Conservation (phyloP, 371 early-diverging fungal species). For the Mortierella sp. region DNA sequence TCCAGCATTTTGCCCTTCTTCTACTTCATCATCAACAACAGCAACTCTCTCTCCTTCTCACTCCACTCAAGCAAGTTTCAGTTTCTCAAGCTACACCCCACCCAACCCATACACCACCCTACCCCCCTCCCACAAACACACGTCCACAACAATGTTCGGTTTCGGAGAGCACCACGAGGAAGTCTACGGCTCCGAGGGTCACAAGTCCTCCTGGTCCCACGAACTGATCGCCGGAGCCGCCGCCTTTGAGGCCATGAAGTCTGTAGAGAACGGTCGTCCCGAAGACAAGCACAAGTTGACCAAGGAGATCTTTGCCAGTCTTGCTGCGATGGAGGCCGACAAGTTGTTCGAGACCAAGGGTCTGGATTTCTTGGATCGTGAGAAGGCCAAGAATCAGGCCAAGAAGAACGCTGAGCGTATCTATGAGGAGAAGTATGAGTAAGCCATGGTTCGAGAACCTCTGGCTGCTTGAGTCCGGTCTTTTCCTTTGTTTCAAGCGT, state of each 20-base stretch:
- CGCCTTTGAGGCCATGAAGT: slow-evolving; percentile 69
- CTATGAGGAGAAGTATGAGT: slow-evolving; percentile 53
- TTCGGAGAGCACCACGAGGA: slow-evolving; percentile 55
- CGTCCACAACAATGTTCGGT: slow-evolving; percentile 37
- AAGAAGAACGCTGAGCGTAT: slow-evolving; percentile 60
- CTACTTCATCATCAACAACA: not conserved
- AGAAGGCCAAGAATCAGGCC: slow-evolving; percentile 63
- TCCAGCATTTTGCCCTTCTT: not conserved
- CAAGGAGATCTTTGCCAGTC: slow-evolving; percentile 67
- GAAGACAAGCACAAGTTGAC: slow-evolving; percentile 59
- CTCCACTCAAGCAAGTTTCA: no score
- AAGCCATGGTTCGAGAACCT: not conserved
- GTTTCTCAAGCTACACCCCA: not conserved
- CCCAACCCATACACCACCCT: not conserved
- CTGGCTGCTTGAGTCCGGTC: not conserved
- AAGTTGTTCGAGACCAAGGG: slow-evolving; percentile 57
- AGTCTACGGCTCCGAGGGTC: slow-evolving; percentile 32
- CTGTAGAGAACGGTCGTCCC: slow-evolving; percentile 62
- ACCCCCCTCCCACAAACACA: not conserved
- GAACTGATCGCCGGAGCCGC: slow-evolving; percentile 74
- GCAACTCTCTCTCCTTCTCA: not conserved
- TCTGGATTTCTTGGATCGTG: slow-evolving; percentile 60
- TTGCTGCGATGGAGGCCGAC: slow-evolving; percentile 67
- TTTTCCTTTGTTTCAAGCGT: no score
- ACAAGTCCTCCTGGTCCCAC: slow-evolving; percentile 60